phyloP scores from a whole-genome alignment of 2,329 filamentous ascomycete species.

The Stemphylium beticola region DNA sequence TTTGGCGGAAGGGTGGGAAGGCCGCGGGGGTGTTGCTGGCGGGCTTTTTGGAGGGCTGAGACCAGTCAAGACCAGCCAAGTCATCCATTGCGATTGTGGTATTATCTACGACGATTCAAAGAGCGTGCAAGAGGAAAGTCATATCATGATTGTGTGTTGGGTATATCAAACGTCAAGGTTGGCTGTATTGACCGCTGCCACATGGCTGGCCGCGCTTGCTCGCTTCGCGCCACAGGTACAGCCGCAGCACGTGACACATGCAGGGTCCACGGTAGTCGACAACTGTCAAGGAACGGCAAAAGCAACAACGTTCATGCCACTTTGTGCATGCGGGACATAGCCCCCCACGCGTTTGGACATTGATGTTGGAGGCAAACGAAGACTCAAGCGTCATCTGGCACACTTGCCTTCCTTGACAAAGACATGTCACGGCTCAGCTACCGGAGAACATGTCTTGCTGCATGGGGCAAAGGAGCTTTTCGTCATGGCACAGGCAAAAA shows the following conservation, averaged over 20 bases:
- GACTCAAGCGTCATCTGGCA: background rate
- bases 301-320: background rate
- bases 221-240: constrained; percentile 17
- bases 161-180: background rate
- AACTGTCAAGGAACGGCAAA: background rate
- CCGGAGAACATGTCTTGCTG: background rate
- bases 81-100: constrained; percentile 57
- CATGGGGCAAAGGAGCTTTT: background rate
- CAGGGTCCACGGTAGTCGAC: constrained; percentile 6
- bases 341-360: background rate
- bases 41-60: constrained; percentile 37
- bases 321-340: background rate
- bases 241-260: constrained; percentile 19
- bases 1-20: constrained; percentile 46
- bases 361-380: background rate
- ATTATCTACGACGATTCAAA: constrained; percentile 6
- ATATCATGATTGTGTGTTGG: constrained; percentile 30
- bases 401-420: background rate
- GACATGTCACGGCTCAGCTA: background rate
- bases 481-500: background rate
- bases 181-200: constrained; percentile 7
- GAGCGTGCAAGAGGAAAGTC: constrained; percentile 12
- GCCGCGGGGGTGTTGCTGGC: constrained; percentile 34
- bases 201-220: constrained; percentile 15
- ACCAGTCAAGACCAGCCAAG: constrained; percentile 58